These are phyloP conservation scores for Phanerochaete carnosa DNA, from an alignment of 768 basidiomycete genomes.

Conservation along the genomic window DNA sequence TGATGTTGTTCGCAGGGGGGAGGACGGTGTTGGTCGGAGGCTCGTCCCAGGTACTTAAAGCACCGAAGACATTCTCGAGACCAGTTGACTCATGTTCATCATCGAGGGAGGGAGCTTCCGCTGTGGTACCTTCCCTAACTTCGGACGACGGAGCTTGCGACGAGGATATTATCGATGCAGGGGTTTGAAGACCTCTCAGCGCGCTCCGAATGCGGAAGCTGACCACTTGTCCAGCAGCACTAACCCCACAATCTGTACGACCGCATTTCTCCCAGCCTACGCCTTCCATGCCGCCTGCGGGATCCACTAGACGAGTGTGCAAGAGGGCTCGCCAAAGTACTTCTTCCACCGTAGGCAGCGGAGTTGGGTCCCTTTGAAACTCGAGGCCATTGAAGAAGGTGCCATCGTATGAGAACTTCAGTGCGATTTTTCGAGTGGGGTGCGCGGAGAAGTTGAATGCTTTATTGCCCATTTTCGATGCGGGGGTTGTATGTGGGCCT, in stretches of 20 bases:
- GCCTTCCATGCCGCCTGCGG: slow-evolving; percentile 69
- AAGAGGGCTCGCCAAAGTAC: slow-evolving; percentile 79
- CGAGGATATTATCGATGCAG: background rate
- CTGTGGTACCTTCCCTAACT: background rate
- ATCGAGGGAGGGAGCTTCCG: slow-evolving; percentile 5
- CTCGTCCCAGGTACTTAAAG: slow-evolving; percentile 32
- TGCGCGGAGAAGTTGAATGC: slow-evolving; percentile 65
- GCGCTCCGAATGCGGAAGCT: slow-evolving; percentile 88
- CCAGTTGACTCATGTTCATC: slow-evolving; percentile 19
- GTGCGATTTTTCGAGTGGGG: slow-evolving; percentile 84
- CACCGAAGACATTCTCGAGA: slow-evolving; percentile 38
- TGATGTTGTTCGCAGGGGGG: slow-evolving; percentile 12
- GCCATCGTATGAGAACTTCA: slow-evolving; percentile 91
- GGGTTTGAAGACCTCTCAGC: slow-evolving; percentile 24
- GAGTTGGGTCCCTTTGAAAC: slow-evolving; percentile 65
- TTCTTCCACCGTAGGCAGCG: slow-evolving; percentile 88
- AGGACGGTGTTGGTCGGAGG: slow-evolving; percentile 18
- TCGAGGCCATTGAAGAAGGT: slow-evolving; percentile 92
- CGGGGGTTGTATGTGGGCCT: background rate
- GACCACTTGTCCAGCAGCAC: slow-evolving; percentile 90
- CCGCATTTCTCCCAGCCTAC: slow-evolving; percentile 93
- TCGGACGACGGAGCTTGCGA: background rate
- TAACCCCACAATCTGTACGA: slow-evolving; percentile 92
- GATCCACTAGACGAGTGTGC: slow-evolving; percentile 75
- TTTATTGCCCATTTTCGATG: slow-evolving; percentile 24